Evolutionary conservation across 441 rosid genomes (phyloP).

Genomic region (Erodium moschatum): DNA sequence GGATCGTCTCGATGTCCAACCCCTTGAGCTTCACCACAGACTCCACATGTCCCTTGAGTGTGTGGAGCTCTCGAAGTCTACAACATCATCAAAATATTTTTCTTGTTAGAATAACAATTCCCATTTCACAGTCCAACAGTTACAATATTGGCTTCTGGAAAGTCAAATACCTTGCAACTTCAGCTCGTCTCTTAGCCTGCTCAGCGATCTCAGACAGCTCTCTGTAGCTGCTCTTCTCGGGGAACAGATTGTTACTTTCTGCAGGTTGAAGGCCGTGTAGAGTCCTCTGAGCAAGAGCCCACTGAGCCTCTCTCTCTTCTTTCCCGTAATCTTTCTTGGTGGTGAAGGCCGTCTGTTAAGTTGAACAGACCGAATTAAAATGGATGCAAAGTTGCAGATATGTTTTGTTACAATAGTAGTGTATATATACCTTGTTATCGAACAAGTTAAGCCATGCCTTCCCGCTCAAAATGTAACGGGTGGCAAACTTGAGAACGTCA

Average conservation of each 20-base stretch:
- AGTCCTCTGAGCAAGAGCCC: slow-evolving; percentile 90
- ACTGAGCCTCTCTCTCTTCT: slow-evolving; percentile 89
- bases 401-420: neutral
- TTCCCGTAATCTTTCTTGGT: slow-evolving; percentile 88
- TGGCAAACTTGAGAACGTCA: slow-evolving; percentile 64
- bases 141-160: too few species aligned
- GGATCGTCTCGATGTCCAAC: slow-evolving; percentile 4
- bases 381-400: neutral
- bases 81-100: neutral
- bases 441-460: slow-evolving; percentile 76
- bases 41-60: slow-evolving; percentile 91
- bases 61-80: slow-evolving; percentile 87
- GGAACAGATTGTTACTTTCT: slow-evolving; percentile 39
- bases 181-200: too few species aligned
- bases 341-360: slow-evolving; percentile 71
- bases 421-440: slow-evolving; percentile 63
- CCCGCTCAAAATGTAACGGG: slow-evolving; percentile 68
- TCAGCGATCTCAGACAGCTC: slow-evolving; percentile 86
- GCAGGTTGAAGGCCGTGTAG: slow-evolving; percentile 79
- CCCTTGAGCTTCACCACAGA: slow-evolving; percentile 41
- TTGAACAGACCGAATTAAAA: neutral
- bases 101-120: neutral
- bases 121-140: too few species aligned
- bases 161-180: slow-evolving; percentile 59
- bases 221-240: slow-evolving; percentile 69